A percentile compares a stretch with the other conserved stretches of the same genome.
These are phyloP conservation scores for Amborella trichopoda DNA, from an alignment of 164 flowering plant species.

Conservation along the genomic window DNA sequence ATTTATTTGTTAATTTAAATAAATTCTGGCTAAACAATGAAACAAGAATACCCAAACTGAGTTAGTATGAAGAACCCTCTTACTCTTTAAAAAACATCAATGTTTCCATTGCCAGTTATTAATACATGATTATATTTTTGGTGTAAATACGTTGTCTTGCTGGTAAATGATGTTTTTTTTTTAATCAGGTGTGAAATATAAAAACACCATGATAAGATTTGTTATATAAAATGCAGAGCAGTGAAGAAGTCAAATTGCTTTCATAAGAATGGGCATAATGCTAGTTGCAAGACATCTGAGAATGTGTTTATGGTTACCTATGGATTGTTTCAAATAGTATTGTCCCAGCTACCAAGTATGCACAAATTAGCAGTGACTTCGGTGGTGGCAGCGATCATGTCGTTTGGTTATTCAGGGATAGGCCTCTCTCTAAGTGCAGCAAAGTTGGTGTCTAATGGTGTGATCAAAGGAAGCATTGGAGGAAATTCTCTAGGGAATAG, in stretches of 20 bases:
- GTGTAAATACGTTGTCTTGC: too few relatives aligned
- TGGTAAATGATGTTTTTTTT: too few relatives aligned
- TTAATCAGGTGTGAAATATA: too few relatives aligned
- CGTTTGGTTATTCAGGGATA: slow-evolving; percentile 25
- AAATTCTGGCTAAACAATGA: too few relatives aligned
- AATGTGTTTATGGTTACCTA: slow-evolving; percentile 23
- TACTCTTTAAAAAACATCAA: too few relatives aligned
- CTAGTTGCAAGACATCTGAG: slow-evolving; percentile 15
- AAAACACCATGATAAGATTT: too few relatives aligned
- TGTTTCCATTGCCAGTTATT: too few relatives aligned
- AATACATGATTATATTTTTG: too few relatives aligned
- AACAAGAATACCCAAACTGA: too few relatives aligned
- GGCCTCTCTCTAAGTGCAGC: slow-evolving; percentile 25
- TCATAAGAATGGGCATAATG: slow-evolving; percentile 12
- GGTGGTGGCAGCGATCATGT: slow-evolving; percentile 32
- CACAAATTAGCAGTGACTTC: slow-evolving; percentile 27
- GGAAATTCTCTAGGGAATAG: background rate
- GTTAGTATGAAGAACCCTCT: too few relatives aligned
- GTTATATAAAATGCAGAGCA: slow-evolving; percentile 25
- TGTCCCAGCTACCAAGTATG: slow-evolving; percentile 29
- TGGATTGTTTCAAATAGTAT: slow-evolving; percentile 15
- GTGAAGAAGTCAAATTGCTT: slow-evolving; percentile 24
- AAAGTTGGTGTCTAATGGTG: slow-evolving; percentile 3
- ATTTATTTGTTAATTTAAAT: too few relatives aligned
- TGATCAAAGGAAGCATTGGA: slow-evolving; percentile 2